A percentile compares a stretch with the other conserved stretches of the same genome.
Evolutionary conservation across 495 filamentous ascomycete genomes (phyloP).

Genomic region (Aspergillus mulundensis): DNA sequence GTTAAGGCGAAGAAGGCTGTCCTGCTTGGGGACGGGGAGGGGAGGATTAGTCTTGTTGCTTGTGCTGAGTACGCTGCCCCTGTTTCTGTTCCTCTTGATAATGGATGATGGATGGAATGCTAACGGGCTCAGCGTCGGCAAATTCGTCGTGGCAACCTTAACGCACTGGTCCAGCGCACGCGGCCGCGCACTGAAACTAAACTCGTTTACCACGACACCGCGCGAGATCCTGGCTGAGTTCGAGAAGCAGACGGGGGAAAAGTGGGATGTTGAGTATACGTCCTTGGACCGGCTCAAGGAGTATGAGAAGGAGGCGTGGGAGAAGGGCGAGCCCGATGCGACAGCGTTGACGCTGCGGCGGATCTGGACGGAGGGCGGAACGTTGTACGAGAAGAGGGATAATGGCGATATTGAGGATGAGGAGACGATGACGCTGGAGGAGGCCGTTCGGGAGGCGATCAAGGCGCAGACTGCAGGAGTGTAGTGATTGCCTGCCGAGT

Average conservation of each 20-base stretch:
- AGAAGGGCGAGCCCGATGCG: slow-evolving; percentile 47
- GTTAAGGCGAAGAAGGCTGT: slow-evolving; percentile 51
- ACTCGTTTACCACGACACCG: slow-evolving; percentile 65
- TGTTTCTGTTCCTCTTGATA: not conserved
- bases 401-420: slow-evolving; percentile 52
- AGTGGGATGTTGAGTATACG: slow-evolving; percentile 49
- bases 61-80: slow-evolving; percentile 58
- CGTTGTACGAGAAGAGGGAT: slow-evolving; percentile 63
- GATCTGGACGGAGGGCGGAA: slow-evolving; percentile 70
- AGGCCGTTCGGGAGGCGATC: slow-evolving; percentile 30
- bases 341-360: slow-evolving; percentile 55
- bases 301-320: slow-evolving; percentile 55
- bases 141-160: slow-evolving; percentile 57
- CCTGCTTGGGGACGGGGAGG: slow-evolving; percentile 54
- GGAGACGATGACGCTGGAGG: slow-evolving; percentile 46
- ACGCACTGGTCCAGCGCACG: slow-evolving; percentile 48
- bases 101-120: not conserved
- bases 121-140: slow-evolving; percentile 55
- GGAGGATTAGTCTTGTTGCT: slow-evolving; percentile 57
- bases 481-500: not conserved
- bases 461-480: slow-evolving; percentile 7
- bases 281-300: slow-evolving; percentile 46
- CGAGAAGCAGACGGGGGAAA: slow-evolving; percentile 56
- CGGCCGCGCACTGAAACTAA: slow-evolving; percentile 59
- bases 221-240: slow-evolving; percentile 60